phyloP scores from a whole-genome alignment of 169 alveolate genomes.

The Plasmodium berghei region DNA sequence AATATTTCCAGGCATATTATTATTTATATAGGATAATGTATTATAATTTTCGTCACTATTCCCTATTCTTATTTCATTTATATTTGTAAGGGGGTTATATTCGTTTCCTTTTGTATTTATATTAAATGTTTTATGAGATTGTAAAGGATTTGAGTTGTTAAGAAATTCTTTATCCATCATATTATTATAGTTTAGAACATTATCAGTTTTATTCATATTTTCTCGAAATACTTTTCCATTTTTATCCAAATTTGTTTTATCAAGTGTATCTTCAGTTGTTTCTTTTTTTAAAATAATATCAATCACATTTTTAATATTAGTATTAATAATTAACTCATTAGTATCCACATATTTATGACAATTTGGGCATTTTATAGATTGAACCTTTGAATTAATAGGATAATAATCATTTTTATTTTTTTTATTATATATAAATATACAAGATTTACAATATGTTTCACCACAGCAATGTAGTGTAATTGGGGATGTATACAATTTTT shows the following conservation, averaged over 20 bases:
- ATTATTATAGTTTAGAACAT: neutral
- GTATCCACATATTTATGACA: slow-evolving; percentile 26
- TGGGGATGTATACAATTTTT: slow-evolving; percentile 85
- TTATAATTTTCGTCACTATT: neutral
- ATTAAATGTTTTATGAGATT: neutral
- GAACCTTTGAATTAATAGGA: slow-evolving; percentile 9
- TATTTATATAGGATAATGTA: neutral
- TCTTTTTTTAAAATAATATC: slow-evolving; percentile 56
- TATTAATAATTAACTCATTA: slow-evolving; percentile 55
- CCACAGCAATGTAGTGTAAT: slow-evolving; percentile 89
- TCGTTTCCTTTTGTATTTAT: neutral
- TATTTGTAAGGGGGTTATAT: neutral
- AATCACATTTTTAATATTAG: slow-evolving; percentile 65
- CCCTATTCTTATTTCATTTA: neutral
- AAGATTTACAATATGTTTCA: slow-evolving; percentile 87
- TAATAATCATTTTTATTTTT: slow-evolving; percentile 52
- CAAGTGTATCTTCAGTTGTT: slow-evolving; percentile 9
- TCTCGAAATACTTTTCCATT: neutral
- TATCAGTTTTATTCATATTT: neutral
- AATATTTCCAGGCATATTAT: neutral
- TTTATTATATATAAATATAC: slow-evolving; percentile 77
- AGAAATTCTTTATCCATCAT: too few species aligned
- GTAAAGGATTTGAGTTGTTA: neutral
- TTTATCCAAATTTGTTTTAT: neutral
- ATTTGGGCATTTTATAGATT: slow-evolving; percentile 58